These are phyloP conservation scores for Neurospora sp. DNA, from an alignment of 2,329 filamentous ascomycete species.

Conservation along the genomic window DNA sequence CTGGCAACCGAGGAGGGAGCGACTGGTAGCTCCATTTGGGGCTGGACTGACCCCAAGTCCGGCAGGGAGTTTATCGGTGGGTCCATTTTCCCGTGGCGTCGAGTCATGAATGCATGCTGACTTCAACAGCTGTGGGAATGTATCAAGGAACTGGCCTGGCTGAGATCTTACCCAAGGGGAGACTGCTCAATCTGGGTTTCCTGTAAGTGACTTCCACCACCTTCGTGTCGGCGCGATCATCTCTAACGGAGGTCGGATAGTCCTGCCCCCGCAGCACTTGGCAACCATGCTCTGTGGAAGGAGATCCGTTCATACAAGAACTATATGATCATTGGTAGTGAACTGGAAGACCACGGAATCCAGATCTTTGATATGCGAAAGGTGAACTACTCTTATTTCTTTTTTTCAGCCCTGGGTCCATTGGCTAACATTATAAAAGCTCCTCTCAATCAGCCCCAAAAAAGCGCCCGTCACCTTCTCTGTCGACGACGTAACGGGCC, in stretches of 20 bases:
- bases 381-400: neutral
- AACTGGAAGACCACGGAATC: conserved; percentile 41
- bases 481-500: conserved; percentile 35
- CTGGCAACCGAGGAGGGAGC: conserved; percentile 12
- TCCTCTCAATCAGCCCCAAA: conserved; percentile 35
- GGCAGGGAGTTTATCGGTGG: conserved; percentile 40
- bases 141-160: conserved; percentile 36
- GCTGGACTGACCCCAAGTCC: conserved; percentile 34
- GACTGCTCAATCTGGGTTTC: conserved; percentile 36
- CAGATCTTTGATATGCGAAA: conserved; percentile 56
- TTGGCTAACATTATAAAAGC: conserved; percentile 13
- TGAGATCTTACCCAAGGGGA: conserved; percentile 34
- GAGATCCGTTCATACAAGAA: conserved; percentile 32
- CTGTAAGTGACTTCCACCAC: conserved; percentile 30
- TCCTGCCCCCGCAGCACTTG: neutral
- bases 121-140: neutral
- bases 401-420: neutral
- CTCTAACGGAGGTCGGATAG: neutral
- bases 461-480: conserved; percentile 40
- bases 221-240: conserved; percentile 15
- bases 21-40: conserved; percentile 32
- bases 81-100: conserved; percentile 20
- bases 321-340: conserved; percentile 32
- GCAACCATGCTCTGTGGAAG: conserved; percentile 21
- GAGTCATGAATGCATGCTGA: neutral